A percentile compares a stretch with the other conserved stretches of the same genome.
phyloP scores from a whole-genome alignment of 2,329 filamentous ascomycete species.

The Neopestalotiopsis clavispora region DNA sequence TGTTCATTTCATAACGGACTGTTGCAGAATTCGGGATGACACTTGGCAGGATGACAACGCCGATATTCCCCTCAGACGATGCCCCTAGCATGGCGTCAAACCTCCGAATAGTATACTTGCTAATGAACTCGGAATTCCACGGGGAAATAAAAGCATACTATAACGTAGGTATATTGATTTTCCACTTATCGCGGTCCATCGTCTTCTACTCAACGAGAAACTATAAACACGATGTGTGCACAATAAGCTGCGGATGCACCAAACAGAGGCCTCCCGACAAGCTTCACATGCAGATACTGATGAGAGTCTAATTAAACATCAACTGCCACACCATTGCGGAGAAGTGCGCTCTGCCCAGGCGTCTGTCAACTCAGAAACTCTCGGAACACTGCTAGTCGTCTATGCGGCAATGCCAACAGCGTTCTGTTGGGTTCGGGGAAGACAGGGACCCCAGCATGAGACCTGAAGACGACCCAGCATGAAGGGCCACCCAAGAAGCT shows the following conservation, averaged over 20 bases:
- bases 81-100: not conserved
- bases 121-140: not conserved
- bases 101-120: not conserved
- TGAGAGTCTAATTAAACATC: not conserved
- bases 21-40: not conserved
- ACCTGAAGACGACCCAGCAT: not conserved
- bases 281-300: not conserved
- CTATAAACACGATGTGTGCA: not conserved
- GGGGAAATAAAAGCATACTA: not conserved
- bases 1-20: not conserved
- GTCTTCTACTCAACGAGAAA: not conserved
- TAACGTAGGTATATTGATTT: not conserved
- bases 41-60: not conserved
- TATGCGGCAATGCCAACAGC: not conserved
- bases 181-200: not conserved
- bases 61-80: not conserved
- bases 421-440: not conserved
- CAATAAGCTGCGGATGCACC: not conserved
- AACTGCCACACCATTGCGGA: not conserved
- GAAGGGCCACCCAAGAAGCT: conserved; percentile 13
- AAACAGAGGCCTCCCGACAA: not conserved
- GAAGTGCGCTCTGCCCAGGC: not conserved
- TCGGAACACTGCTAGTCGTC: not conserved
- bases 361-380: not conserved
- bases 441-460: not conserved